phyloP scores from a whole-genome alignment of 2,329 filamentous ascomycete genomes.

The Beauveria medogensis region DNA sequence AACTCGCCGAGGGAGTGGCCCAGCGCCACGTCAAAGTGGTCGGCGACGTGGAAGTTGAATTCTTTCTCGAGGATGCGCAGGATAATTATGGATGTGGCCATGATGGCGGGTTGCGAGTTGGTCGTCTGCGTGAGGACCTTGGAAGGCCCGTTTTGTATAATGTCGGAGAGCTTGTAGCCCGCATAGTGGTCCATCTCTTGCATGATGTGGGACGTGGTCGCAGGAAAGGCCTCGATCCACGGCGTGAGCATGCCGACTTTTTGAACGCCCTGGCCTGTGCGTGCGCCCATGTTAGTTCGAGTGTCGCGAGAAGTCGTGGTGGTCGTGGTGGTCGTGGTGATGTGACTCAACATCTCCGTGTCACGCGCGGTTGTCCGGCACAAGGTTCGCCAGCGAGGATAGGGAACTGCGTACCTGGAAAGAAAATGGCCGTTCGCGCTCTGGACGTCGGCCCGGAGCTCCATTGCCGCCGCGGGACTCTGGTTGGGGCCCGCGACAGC shows the following conservation, averaged over 20 bases:
- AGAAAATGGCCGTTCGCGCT: slow-evolving; percentile 51
- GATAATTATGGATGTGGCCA: slow-evolving; percentile 88
- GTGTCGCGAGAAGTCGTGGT: not conserved
- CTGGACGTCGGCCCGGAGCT: slow-evolving; percentile 27
- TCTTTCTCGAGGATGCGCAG: slow-evolving; percentile 79
- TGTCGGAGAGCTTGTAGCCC: slow-evolving; percentile 63
- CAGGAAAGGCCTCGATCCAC: slow-evolving; percentile 81
- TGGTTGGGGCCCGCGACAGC: slow-evolving; percentile 15
- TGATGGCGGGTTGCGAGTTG: slow-evolving; percentile 90
- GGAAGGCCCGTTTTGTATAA: slow-evolving; percentile 76
- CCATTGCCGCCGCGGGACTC: slow-evolving; percentile 15
- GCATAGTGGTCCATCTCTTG: slow-evolving; percentile 79
- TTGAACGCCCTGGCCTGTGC: slow-evolving; percentile 75
- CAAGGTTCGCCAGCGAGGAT: not conserved
- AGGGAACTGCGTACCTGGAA: slow-evolving; percentile 36
- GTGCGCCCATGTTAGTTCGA: not conserved
- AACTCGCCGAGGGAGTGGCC: slow-evolving; percentile 93
- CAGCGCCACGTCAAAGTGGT: slow-evolving; percentile 72
- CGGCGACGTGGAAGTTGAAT: slow-evolving; percentile 64
- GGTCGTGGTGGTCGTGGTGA: not conserved
- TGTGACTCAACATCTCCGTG: not conserved
- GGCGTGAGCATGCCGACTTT: slow-evolving; percentile 79
- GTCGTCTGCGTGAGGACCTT: slow-evolving; percentile 69
- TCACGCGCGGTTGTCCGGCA: not conserved
- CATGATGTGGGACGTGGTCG: slow-evolving; percentile 65